These are phyloP conservation scores for Pichia cactophila DNA, from an alignment of 1,139 yeast species.

Conservation along the genomic window DNA sequence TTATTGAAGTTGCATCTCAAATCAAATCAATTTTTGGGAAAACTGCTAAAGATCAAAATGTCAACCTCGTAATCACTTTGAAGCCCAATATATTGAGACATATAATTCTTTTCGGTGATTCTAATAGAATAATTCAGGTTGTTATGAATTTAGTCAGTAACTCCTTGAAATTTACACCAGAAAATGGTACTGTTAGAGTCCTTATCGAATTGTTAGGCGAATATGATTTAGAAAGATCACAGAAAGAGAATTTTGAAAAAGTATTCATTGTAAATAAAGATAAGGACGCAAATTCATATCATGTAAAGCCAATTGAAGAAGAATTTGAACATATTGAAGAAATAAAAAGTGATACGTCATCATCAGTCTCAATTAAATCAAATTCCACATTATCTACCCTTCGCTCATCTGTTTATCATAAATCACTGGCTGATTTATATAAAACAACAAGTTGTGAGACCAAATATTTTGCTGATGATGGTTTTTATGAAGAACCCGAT, in stretches of 20 bases:
- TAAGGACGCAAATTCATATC: constrained; percentile 12
- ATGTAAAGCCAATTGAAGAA: constrained; percentile 9
- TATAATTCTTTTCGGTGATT: constrained; percentile 72
- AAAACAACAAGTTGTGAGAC: constrained; percentile 13
- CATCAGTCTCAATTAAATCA: constrained; percentile 5
- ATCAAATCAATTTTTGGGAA: constrained; percentile 82
- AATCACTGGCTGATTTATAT: constrained; percentile 21
- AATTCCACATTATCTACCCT: constrained; percentile 20
- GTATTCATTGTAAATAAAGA: constrained; percentile 30
- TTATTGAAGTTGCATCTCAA: constrained; percentile 67
- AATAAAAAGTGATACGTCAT: constrained; percentile 6
- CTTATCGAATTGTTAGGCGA: constrained; percentile 60
- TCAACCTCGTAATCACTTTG: constrained; percentile 48
- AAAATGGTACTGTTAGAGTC: constrained; percentile 73
- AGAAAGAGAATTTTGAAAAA: constrained; percentile 27
- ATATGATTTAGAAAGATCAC: constrained; percentile 48
- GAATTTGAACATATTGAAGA: background rate
- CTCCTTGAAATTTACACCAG: constrained; percentile 82
- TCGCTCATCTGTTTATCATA: constrained; percentile 18
- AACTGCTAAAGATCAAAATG: constrained; percentile 72
- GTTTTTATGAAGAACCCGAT: constrained; percentile 12
- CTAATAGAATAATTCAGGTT: constrained; percentile 78
- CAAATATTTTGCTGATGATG: constrained; percentile 14
- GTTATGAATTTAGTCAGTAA: constrained; percentile 84
- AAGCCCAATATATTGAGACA: constrained; percentile 55